These are phyloP conservation scores for Naganishia onofrii DNA, from an alignment of 768 basidiomycete genomes.

Conservation along the genomic window DNA sequence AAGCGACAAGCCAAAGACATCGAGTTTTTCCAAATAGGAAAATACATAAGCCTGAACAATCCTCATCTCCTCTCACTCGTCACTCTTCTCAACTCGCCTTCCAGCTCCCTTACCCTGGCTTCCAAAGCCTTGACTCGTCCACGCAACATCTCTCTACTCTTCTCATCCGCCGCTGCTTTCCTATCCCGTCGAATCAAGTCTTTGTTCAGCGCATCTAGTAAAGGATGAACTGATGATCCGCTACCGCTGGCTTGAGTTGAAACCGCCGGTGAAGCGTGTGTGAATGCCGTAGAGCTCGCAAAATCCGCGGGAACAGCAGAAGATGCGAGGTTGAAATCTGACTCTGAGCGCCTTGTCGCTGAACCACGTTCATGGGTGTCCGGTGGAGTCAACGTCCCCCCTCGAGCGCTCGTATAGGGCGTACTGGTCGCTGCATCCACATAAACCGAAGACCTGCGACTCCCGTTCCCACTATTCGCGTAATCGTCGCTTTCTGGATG, in stretches of 20 bases:
- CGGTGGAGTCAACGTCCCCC: conserved; percentile 20
- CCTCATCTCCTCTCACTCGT: conserved; percentile 5
- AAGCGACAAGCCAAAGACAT: not conserved
- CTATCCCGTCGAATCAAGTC: conserved; percentile 8
- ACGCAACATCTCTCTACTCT: conserved; percentile 20
- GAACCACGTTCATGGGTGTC: not conserved
- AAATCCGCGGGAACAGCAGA: not conserved
- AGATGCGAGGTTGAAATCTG: not conserved
- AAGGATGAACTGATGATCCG: not conserved
- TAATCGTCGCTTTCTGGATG: not conserved
- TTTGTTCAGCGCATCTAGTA: conserved; percentile 1
- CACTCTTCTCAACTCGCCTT: conserved; percentile 17
- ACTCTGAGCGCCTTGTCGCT: not conserved
- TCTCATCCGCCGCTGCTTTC: conserved; percentile 16
- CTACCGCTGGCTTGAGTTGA: too few species aligned
- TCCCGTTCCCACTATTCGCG: not conserved
- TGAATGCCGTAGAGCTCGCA: too few species aligned
- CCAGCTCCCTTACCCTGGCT: conserved; percentile 16
- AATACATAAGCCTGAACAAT: too few species aligned
- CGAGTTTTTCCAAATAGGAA: too few species aligned
- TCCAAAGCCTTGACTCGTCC: conserved; percentile 22
- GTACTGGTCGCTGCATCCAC: not conserved
- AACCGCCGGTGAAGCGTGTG: not conserved
- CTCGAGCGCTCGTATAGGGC: not conserved
- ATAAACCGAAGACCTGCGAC: not conserved